A percentile compares a stretch with the other conserved stretches of the same genome.
Conservation (phyloP, 2,329 filamentous ascomycete genomes). For the Hypomyces rosellus region DNA sequence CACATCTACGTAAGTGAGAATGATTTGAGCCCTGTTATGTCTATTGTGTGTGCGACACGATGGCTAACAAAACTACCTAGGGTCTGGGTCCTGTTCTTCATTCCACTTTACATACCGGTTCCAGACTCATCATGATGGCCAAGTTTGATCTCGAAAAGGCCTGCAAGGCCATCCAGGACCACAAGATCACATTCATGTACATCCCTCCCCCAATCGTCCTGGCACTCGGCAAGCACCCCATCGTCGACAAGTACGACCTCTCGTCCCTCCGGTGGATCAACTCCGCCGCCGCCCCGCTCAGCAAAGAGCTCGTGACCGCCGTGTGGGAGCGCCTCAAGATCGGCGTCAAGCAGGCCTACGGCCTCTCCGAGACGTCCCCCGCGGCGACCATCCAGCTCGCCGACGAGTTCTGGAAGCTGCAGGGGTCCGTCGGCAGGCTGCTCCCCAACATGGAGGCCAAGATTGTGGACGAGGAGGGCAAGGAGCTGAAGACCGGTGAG, state of each 20-base stretch:
- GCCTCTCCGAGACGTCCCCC: conserved; percentile 79
- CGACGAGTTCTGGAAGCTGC: conserved; percentile 67
- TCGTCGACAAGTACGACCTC: conserved; percentile 75
- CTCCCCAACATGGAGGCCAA: conserved; percentile 75
- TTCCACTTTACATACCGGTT: conserved; percentile 48
- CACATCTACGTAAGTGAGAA: conserved; percentile 70
- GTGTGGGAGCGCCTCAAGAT: conserved; percentile 69
- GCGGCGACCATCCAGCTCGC: conserved; percentile 68
- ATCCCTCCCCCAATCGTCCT: conserved; percentile 82
- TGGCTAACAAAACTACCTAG: conserved; percentile 12
- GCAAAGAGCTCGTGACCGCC: conserved; percentile 68
- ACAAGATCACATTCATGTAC: conserved; percentile 70
- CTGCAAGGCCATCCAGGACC: conserved; percentile 68
- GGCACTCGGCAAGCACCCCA: conserved; percentile 69
- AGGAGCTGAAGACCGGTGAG: conserved; percentile 49
- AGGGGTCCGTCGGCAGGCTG: conserved; percentile 73
- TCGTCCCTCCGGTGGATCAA: conserved; percentile 76
- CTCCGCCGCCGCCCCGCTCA: conserved; percentile 80
- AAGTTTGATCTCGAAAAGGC: conserved; percentile 77
- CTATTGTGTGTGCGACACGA: too few relatives aligned
- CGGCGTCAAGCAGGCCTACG: conserved; percentile 88
- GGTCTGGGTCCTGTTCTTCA: conserved; percentile 27
- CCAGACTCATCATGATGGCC: conserved; percentile 63
- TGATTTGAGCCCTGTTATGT: not conserved
- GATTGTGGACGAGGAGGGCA: conserved; percentile 61